Base-by-base conservation (phyloP, 192 early-diverging fungal genomes). In the Dissophora globulifera region DNA sequence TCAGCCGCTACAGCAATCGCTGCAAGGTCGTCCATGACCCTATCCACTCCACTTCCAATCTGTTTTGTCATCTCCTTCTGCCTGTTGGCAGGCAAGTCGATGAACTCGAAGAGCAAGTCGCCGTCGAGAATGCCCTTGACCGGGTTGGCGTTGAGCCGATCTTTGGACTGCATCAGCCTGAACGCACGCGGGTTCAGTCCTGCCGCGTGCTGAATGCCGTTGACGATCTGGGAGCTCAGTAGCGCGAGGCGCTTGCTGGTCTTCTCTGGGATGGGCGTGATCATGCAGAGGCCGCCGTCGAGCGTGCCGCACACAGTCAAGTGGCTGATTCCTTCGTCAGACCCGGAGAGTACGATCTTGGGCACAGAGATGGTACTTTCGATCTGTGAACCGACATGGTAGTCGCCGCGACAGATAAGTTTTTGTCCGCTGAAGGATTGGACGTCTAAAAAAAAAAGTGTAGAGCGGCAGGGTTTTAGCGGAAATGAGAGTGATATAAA, bases 181-280 rank as follows among this genome's bases (percentile, higher is more conserved):
- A 85, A 98, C 20, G 93, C 95, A 38, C 96, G 83, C 9, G 98
- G 96, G 62, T 99, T 98, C 53, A 99, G 75, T 4, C 95, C 96
- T 16, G 93, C 95, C 27, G 87, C 68, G 50, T 95, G 95, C 65
- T 91, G 90, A 5, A 95, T 49, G 40, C 87, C 87, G 45, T 90
- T 92, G 3, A 95, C 91, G 78, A 99, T 83, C 31, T 93, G 91
- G n/a, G 90, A 83, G 62, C 93, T 93, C 17, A 99, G 76, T 2
- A 90, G 87, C 32, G 90, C 89, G 26, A 98, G 72, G 20, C 98
- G 88, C 81, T 97, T 98, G 78, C 92, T 98, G 25, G 92, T 86
- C 75, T 93, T 96, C 75, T 99, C 98, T 0, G 94, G 86, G 23
- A 98, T 85, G 17, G 96, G 93, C 0, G 88, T 83, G 25, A 94